Evolutionary conservation across 2,329 filamentous ascomycete genomes (phyloP).

Genomic region (Arthrobotrys entomopaga): DNA sequence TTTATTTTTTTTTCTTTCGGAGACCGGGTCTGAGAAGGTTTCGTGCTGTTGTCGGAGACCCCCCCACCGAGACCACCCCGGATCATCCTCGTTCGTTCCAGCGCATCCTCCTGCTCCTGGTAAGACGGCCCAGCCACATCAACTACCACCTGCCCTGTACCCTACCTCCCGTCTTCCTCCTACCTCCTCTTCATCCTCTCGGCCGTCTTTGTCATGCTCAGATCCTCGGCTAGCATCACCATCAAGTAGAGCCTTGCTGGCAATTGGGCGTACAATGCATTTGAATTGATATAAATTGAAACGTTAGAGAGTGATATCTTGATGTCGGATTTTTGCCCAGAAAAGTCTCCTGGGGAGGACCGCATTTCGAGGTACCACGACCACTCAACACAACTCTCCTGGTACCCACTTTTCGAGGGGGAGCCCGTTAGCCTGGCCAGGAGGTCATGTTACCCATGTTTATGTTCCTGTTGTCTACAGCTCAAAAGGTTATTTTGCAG

Average conservation of each 20-base stretch:
- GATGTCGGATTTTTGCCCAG: conserved; percentile 5
- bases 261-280: conserved; percentile 8
- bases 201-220: conserved; percentile 11
- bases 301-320: conserved; percentile 19
- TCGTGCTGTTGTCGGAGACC: conserved; percentile 51
- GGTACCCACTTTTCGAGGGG: conserved; percentile 45
- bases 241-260: not conserved
- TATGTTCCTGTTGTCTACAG: conserved; percentile 26
- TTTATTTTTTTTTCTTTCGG: conserved; percentile 45
- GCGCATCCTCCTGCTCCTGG: conserved; percentile 54
- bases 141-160: conserved; percentile 46
- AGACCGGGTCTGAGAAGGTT: conserved; percentile 46
- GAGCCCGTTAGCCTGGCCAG: conserved; percentile 41
- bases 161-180: conserved; percentile 18
- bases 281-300: not conserved
- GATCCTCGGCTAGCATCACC: conserved; percentile 22
- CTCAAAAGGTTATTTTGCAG: not conserved
- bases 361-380: conserved; percentile 52
- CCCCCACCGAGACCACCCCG: conserved; percentile 56
- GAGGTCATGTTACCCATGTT: conserved; percentile 51
- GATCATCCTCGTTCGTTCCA: conserved; percentile 56
- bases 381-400: conserved; percentile 54
- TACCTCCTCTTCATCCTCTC: conserved; percentile 28
- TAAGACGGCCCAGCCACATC: conserved; percentile 55
- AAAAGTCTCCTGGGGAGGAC: conserved; percentile 1